Evolutionary conservation across 2,329 filamentous ascomycete species (phyloP).

Genomic region (Aspergillus sp.): DNA sequence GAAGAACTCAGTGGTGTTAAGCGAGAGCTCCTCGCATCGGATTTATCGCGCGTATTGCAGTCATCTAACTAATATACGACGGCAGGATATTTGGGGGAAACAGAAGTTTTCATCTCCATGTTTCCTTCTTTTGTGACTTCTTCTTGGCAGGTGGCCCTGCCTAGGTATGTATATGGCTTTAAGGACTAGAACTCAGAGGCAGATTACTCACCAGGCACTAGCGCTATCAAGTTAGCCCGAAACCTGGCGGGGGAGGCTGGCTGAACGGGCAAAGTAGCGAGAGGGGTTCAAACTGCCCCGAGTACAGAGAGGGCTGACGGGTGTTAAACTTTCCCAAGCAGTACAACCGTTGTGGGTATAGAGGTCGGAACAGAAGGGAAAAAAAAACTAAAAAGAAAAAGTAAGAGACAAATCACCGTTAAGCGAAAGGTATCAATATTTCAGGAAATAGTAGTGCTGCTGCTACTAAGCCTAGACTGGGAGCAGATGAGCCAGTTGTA

Average conservation of each 20-base stretch:
- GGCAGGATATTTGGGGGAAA: not conserved
- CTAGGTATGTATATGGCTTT: not conserved
- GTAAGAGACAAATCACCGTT: too few relatives aligned
- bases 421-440: not conserved
- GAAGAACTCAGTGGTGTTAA: not conserved
- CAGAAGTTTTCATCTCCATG: not conserved
- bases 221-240: not conserved
- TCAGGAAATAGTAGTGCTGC: not conserved
- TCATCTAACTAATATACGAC: too few relatives aligned
- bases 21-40: not conserved
- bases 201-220: conserved; percentile 1
- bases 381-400: not conserved
- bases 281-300: conserved; percentile 1
- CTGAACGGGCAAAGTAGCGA: not conserved
- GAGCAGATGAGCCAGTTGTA: not conserved
- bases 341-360: not conserved
- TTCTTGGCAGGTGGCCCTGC: not conserved
- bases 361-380: not conserved
- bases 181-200: not conserved
- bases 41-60: too few relatives aligned
- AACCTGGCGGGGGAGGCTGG: conserved; percentile 1
- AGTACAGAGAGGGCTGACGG: not conserved
- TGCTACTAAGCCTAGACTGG: not conserved
- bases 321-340: not conserved
- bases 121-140: not conserved